A percentile compares a stretch with the other conserved stretches of the same genome.
Conservation (phyloP, 495 filamentous ascomycete genomes). For the Tirmania nivea region DNA sequence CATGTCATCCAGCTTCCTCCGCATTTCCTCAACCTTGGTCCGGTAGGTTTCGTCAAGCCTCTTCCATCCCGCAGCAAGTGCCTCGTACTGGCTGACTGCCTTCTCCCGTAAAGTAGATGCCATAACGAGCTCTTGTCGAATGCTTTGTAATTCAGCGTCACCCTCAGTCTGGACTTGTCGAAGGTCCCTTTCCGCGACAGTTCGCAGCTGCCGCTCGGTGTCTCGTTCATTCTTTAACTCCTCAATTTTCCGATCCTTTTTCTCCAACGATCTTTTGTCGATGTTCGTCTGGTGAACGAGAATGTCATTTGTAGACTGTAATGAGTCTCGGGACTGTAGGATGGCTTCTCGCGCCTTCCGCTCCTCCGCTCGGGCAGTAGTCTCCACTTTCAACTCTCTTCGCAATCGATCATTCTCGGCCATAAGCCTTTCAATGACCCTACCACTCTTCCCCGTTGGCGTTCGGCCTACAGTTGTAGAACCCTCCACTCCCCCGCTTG, state of each 20-base stretch:
- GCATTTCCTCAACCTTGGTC: constrained; percentile 31
- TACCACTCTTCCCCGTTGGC: constrained; percentile 55
- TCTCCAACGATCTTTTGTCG: constrained; percentile 45
- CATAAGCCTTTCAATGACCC: constrained; percentile 75
- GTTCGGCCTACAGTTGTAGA: constrained; percentile 16
- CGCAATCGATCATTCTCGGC: constrained; percentile 71
- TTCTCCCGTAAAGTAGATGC: constrained; percentile 27
- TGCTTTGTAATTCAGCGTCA: constrained; percentile 40
- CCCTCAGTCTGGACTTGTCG: constrained; percentile 39
- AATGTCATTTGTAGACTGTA: constrained; percentile 42
- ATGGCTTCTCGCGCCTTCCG: constrained; percentile 49
- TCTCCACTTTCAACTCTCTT: constrained; percentile 56
- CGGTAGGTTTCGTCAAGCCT: constrained; percentile 40
- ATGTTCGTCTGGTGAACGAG: constrained; percentile 47
- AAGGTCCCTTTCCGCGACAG: constrained; percentile 39
- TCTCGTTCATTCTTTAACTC: constrained; percentile 45
- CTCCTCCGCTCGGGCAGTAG: constrained; percentile 48
- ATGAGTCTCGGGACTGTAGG: constrained; percentile 48
- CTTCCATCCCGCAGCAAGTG: constrained; percentile 42
- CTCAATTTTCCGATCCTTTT: constrained; percentile 64
- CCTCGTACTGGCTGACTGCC: constrained; percentile 42
- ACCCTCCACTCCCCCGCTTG: not conserved
- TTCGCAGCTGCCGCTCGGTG: constrained; percentile 39
- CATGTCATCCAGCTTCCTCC: constrained; percentile 27
- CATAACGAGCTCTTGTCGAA: constrained; percentile 31